phyloP scores from a whole-genome alignment of 768 basidiomycete species.

The Collybiopsis confluens region DNA sequence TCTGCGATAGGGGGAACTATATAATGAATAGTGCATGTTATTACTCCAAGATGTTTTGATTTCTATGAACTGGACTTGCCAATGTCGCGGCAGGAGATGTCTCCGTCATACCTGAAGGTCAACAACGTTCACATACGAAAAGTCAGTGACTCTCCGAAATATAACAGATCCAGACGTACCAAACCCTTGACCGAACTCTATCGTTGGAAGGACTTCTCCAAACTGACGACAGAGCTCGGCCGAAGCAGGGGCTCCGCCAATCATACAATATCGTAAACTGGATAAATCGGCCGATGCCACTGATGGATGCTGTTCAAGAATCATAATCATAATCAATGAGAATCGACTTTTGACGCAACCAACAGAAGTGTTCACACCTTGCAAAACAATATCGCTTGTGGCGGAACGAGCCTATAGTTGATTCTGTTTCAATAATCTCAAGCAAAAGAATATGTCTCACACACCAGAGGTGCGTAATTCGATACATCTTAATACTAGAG shows the following conservation, averaged over 20 bases:
- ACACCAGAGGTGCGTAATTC: slow-evolving; percentile 53
- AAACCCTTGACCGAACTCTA: slow-evolving; percentile 62
- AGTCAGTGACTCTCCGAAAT: no score
- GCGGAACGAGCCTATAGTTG: slow-evolving; percentile 62
- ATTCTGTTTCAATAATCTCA: neutral
- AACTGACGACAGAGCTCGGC: slow-evolving; percentile 47
- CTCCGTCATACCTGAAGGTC: slow-evolving; percentile 54
- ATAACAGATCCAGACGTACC: slow-evolving; percentile 30
- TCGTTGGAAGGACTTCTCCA: slow-evolving; percentile 48
- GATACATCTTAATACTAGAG: slow-evolving; percentile 49
- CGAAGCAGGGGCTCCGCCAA: slow-evolving; percentile 62
- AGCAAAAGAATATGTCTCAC: slow-evolving; percentile 11
- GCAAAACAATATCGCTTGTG: slow-evolving; percentile 62
- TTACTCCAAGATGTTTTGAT: no score
- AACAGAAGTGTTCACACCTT: slow-evolving; percentile 36
- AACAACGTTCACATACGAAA: no score
- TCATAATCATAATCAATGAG: neutral
- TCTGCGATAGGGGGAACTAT: slow-evolving; percentile 33
- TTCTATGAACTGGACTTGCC: no score
- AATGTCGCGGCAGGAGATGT: slow-evolving; percentile 39
- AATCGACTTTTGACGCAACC: neutral
- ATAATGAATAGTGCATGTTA: no score
- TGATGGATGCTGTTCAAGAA: slow-evolving; percentile 41
- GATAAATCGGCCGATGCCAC: slow-evolving; percentile 45
- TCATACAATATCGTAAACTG: slow-evolving; percentile 48